Conservation (phyloP, 1,284 basidiomycete genomes). For the Microbotryum scabiosae region DNA sequence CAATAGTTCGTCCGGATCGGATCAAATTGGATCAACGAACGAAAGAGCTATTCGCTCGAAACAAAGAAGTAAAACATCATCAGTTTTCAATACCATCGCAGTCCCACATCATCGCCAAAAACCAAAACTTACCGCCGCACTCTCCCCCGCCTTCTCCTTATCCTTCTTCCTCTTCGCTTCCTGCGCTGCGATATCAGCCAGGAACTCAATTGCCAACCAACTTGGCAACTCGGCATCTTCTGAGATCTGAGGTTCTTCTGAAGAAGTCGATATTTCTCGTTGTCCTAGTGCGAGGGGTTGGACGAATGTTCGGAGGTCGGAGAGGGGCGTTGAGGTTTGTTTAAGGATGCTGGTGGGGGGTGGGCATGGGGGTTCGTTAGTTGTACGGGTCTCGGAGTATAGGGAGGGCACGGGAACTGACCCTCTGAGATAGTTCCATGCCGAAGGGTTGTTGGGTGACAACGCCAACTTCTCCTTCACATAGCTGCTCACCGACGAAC, state of each 20-base stretch:
- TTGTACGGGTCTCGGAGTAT: neutral
- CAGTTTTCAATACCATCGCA: neutral
- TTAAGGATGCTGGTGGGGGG: constrained; percentile 49
- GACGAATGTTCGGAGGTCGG: constrained; percentile 54
- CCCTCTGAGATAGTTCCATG: constrained; percentile 88
- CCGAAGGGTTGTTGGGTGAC: constrained; percentile 81
- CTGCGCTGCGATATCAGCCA: constrained; percentile 66
- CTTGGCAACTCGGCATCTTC: constrained; percentile 56
- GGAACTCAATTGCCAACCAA: constrained; percentile 72
- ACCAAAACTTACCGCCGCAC: constrained; percentile 11
- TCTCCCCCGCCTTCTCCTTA: constrained; percentile 12
- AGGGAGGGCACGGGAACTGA: constrained; percentile 28
- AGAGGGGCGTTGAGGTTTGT: constrained; percentile 52
- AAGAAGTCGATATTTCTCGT: constrained; percentile 25
- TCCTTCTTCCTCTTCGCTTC: constrained; percentile 32
- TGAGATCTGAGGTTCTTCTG: constrained; percentile 34
- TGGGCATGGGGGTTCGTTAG: neutral
- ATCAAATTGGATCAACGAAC: constrained; percentile 21
- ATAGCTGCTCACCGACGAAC: constrained; percentile 37
- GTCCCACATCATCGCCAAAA: neutral
- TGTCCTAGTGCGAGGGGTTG: constrained; percentile 40
- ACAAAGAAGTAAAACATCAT: neutral
- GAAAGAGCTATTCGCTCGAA: constrained; percentile 12
- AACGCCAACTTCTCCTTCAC: constrained; percentile 68
- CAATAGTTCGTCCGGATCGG: constrained; percentile 28